Percentiles rank a stretch among this genome's conserved stretches.
These are phyloP conservation scores for Hansenula lynferdii DNA, from an alignment of 1,139 yeast species.

Conservation along the genomic window DNA sequence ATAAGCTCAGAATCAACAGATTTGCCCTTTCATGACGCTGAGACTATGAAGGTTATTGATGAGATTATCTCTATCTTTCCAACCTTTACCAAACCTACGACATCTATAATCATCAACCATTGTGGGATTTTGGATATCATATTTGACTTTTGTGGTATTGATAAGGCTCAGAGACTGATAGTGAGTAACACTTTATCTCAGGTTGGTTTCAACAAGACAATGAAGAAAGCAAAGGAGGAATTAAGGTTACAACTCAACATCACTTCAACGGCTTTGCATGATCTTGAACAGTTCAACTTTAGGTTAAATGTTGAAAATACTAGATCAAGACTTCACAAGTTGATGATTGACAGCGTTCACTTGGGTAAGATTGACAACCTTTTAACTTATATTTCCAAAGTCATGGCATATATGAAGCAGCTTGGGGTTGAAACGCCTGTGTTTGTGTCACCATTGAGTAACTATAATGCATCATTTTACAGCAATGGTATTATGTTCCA, in stretches of 20 bases:
- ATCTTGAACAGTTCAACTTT: conserved; percentile 76
- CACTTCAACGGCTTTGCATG: conserved; percentile 78
- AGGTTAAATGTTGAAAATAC: conserved; percentile 63
- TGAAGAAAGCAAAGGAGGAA: conserved; percentile 59
- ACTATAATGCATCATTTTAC: conserved; percentile 77
- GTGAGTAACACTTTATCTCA: conserved; percentile 73
- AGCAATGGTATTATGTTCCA: conserved; percentile 84
- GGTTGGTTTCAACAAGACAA: conserved; percentile 63
- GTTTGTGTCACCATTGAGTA: conserved; percentile 67
- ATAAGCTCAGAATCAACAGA: conserved; percentile 46
- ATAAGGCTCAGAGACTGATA: conserved; percentile 60
- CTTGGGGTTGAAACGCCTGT: conserved; percentile 53
- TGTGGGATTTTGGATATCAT: conserved; percentile 71
- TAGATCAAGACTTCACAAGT: conserved; percentile 51
- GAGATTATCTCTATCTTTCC: conserved; percentile 65
- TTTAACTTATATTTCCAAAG: conserved; percentile 51
- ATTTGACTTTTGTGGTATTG: conserved; percentile 73
- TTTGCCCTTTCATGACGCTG: conserved; percentile 70
- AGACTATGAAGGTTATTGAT: conserved; percentile 74
- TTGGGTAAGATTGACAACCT: conserved; percentile 59
- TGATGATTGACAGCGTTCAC: conserved; percentile 69
- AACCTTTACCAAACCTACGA: conserved; percentile 50
- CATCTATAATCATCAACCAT: conserved; percentile 68
- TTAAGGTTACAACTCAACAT: conserved; percentile 69
- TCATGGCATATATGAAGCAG: conserved; percentile 46